Evolutionary conservation across 176 grass and related monocot species (phyloP).

Genomic region (Cenchrus americanus): DNA sequence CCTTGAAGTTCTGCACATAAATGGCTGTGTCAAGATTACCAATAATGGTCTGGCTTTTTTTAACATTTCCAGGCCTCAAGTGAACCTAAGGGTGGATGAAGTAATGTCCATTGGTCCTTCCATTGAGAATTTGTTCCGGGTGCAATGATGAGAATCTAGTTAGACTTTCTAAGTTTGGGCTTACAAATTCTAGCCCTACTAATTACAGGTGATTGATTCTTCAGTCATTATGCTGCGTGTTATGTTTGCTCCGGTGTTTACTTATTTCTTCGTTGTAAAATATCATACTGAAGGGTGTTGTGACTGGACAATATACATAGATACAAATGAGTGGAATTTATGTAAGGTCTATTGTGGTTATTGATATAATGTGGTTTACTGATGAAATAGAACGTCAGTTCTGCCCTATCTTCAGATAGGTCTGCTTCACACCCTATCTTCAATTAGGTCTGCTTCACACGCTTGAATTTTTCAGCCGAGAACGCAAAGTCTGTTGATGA

Average conservation of each 20-base stretch:
- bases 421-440: too few species aligned
- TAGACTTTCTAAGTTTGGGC: conserved; percentile 21
- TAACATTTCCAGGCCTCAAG: conserved; percentile 66
- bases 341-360: conserved; percentile 6
- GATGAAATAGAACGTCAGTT: neutral
- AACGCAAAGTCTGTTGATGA: neutral
- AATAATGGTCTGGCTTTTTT: conserved; percentile 59
- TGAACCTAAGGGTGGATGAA: conserved; percentile 62
- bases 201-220: conserved; percentile 29
- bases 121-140: conserved; percentile 64
- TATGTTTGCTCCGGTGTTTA: conserved; percentile 36
- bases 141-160: conserved; percentile 35
- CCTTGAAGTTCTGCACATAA: conserved; percentile 66
- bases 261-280: conserved; percentile 35
- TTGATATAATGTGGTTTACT: conserved; percentile 9
- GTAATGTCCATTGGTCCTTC: conserved; percentile 63
- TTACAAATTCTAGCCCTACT: conserved; percentile 4
- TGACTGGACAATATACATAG: conserved; percentile 1
- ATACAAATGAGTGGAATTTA: conserved; percentile 25
- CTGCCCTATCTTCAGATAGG: too few species aligned
- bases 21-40: conserved; percentile 67
- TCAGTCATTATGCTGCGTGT: neutral
- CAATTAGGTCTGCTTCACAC: too few species aligned
- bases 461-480: too few species aligned
- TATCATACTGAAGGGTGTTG: conserved; percentile 13